Base-by-base conservation (phyloP, 768 basidiomycete genomes). In the Hirschioporus abietinus region DNA sequence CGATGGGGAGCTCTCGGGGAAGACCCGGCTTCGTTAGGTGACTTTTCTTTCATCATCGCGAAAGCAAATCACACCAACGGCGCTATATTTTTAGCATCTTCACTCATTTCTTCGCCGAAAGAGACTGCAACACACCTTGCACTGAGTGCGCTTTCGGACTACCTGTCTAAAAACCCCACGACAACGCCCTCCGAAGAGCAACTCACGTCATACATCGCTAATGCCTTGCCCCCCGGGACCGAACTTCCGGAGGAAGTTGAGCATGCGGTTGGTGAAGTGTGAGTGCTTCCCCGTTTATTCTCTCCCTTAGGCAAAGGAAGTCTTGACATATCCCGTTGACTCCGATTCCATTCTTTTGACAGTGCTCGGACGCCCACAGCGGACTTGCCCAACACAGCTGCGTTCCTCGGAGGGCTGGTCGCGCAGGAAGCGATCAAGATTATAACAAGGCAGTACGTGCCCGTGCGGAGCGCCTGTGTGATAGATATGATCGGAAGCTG, bases 341-440 rank as follows among this genome's bases (percentile, higher is more conserved):
- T 27, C 62, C 70, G 69, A 66, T 34, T 15, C n/a, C 30, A 7
- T 27, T 25, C 17, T 65, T 60, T 8, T 66, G 12, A 23, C 72
- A 95, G 94, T 65, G 88, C 82, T 12, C 90, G 95, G 1, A 82
- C 93, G 8, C 92, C 91, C 1, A 88, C 84, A 0, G 89, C 93
- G 2, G 94, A 96, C 72, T 78, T 99, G 2, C 96, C 96, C 7
- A 99, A 95, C 70, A 95, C 89, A 1, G 93, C 96, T 0, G 96
- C 96, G 1, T 87, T 99, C 72, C 80, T 98, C 0, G 97, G 97
- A 1, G 97, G 97, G 1, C 76, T 99, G 36, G 90, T 98, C 23
- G 95, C 96, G 26, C 97, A 99, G 71, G 97, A 99, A 74, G 88
- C 89, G 7, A 99, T 99, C 83, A 99, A 99, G 83, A 83, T 99